Percentiles rank a stretch among this genome's conserved stretches.
phyloP scores from a whole-genome alignment of 192 early-diverging fungal genomes.

The Podila clonocystis region DNA sequence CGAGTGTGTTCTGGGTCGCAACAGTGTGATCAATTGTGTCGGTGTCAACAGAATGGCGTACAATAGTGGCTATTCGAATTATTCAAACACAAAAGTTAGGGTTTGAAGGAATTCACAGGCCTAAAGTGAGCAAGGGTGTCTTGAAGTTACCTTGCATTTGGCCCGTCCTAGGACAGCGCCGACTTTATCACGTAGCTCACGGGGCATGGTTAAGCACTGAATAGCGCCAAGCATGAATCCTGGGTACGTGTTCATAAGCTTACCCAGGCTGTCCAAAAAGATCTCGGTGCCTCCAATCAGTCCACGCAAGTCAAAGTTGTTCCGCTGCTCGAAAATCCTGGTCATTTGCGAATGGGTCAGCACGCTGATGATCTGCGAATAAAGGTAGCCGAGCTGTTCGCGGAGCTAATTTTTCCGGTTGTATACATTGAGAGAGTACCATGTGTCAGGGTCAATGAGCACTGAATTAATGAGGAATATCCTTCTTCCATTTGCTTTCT shows the following conservation, averaged over 20 bases:
- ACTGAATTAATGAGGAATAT: too few relatives aligned
- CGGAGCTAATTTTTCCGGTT: constrained; percentile 62
- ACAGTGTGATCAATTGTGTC: constrained; percentile 77
- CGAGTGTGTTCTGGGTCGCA: constrained; percentile 80
- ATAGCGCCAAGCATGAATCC: constrained; percentile 81
- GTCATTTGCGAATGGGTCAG: constrained; percentile 84
- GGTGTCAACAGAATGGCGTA: constrained; percentile 85
- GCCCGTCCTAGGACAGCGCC: constrained; percentile 65
- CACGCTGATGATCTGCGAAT: constrained; percentile 88
- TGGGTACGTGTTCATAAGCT: constrained; percentile 74
- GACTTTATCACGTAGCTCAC: constrained; percentile 74
- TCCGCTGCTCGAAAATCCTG: constrained; percentile 85
- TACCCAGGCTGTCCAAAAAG: constrained; percentile 82
- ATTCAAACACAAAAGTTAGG: background rate
- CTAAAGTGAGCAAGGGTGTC: background rate
- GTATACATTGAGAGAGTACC: background rate
- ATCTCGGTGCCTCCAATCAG: constrained; percentile 85
- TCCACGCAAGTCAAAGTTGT: constrained; percentile 89
- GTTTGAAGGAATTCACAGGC: background rate
- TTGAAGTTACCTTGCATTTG: constrained; percentile 62
- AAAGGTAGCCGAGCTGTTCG: constrained; percentile 80
- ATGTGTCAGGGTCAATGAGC: background rate
- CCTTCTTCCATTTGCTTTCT: too few relatives aligned
- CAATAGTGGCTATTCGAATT: constrained; percentile 60
- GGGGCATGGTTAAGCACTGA: constrained; percentile 76